phyloP scores from a whole-genome alignment of 169 alveolate genomes.

The Eimeria falciformis region DNA sequence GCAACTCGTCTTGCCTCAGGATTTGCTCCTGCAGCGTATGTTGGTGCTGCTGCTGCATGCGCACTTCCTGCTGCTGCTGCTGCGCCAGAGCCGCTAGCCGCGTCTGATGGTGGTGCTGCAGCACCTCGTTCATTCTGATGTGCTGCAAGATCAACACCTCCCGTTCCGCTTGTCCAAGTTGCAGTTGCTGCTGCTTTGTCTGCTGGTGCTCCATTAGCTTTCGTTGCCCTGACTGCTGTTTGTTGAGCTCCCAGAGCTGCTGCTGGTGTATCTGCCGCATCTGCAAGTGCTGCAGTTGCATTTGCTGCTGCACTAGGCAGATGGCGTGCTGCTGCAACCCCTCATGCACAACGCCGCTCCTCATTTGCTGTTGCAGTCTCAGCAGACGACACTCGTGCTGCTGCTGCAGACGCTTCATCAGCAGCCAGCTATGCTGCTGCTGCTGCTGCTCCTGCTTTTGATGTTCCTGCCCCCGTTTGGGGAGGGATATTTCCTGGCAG shows the following conservation, averaged over 20 bases:
- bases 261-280: not conserved
- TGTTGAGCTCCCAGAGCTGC: not conserved
- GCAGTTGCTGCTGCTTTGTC: conserved; percentile 17
- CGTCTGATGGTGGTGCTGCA: not conserved
- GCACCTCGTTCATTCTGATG: not conserved
- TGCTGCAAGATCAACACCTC: conserved; percentile 8
- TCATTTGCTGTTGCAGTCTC: not conserved
- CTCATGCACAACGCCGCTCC: too few species aligned
- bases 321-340: too few species aligned
- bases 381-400: not conserved
- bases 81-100: not conserved
- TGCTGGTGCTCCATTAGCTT: conserved; percentile 21
- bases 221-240: not conserved
- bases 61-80: not conserved
- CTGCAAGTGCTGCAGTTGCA: not conserved
- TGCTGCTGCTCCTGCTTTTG: conserved; percentile 9
- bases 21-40: not conserved
- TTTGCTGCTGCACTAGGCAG: not conserved
- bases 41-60: not conserved
- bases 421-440: not conserved
- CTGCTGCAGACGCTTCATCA: conserved; percentile 26
- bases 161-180: conserved; percentile 3
- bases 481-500: not conserved
- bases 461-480: not conserved
- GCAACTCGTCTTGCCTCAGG: not conserved